Evolutionary conservation across 495 filamentous ascomycete genomes (phyloP).

Genomic region (Articulospora tetracladia): DNA sequence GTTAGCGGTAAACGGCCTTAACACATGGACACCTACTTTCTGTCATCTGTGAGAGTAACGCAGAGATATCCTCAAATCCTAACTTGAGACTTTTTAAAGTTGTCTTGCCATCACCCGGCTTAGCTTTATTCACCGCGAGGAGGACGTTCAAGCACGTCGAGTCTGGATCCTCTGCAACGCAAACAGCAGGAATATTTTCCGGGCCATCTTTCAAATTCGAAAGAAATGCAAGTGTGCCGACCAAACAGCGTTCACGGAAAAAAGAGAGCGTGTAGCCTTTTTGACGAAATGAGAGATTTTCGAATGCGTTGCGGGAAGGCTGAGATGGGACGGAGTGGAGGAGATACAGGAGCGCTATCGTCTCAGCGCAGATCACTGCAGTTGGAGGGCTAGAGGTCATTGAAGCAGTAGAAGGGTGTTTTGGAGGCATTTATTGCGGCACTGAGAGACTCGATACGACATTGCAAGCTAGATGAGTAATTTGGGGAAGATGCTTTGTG

Average conservation of each 20-base stretch:
- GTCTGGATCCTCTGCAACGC: constrained; percentile 30
- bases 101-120: background rate
- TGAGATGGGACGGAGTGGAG: constrained; percentile 26
- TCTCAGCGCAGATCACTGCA: constrained; percentile 24
- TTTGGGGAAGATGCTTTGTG: too few relatives aligned
- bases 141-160: constrained; percentile 28
- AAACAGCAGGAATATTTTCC: constrained; percentile 34
- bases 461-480: too few relatives aligned
- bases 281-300: constrained; percentile 1
- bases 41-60: constrained; percentile 18
- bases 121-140: constrained; percentile 35
- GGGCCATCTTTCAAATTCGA: constrained; percentile 29
- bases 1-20: constrained; percentile 5
- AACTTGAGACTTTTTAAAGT: constrained; percentile 26
- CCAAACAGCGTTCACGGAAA: constrained; percentile 28
- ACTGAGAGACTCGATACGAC: too few relatives aligned
- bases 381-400: too few relatives aligned
- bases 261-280: constrained; percentile 28
- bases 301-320: constrained; percentile 15
- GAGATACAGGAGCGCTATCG: constrained; percentile 28
- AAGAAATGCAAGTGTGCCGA: constrained; percentile 36
- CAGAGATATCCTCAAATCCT: constrained; percentile 30
- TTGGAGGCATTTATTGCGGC: too few relatives aligned
- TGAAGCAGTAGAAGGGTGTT: too few relatives aligned
- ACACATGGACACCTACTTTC: constrained; percentile 15